phyloP scores from a whole-genome alignment of 176 grass and related monocot genomes.

The Dendrocalamus sinicus region DNA sequence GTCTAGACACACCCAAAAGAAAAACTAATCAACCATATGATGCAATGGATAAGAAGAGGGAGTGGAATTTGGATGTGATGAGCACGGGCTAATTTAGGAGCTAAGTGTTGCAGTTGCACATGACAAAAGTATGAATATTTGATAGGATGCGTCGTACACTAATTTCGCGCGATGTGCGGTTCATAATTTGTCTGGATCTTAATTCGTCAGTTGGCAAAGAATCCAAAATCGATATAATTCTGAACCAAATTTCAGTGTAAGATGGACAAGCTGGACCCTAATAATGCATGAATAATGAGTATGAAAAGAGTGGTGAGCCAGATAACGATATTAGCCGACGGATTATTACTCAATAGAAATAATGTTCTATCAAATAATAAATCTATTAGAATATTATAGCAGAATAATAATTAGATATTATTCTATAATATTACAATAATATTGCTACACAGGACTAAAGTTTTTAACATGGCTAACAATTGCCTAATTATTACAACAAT shows the following conservation, averaged over 20 bases:
- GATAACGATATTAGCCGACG: no score
- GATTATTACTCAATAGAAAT: no score
- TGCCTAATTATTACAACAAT: no score
- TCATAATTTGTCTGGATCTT: conserved; percentile 1
- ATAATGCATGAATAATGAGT: not conserved
- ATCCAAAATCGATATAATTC: not conserved
- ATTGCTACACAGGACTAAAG: no score
- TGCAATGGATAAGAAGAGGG: not conserved
- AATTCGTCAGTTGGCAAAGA: not conserved
- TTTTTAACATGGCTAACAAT: no score
- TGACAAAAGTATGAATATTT: conserved; percentile 8
- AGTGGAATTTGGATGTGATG: not conserved
- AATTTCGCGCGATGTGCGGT: conserved; percentile 7
- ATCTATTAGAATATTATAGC: no score
- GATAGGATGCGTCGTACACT: conserved; percentile 1
- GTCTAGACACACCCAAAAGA: no score
- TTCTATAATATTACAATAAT: no score
- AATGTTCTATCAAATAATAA: no score
- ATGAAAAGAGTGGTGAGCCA: no score
- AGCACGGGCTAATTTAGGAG: conserved; percentile 14
- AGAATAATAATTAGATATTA: no score
- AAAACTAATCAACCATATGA: conserved; percentile 34
- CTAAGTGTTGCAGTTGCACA: not conserved
- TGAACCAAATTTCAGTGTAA: not conserved
- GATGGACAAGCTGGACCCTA: not conserved